Evolutionary conservation across 805 yeast genomes (phyloP).

Genomic region (Candida taoyuanica): DNA sequence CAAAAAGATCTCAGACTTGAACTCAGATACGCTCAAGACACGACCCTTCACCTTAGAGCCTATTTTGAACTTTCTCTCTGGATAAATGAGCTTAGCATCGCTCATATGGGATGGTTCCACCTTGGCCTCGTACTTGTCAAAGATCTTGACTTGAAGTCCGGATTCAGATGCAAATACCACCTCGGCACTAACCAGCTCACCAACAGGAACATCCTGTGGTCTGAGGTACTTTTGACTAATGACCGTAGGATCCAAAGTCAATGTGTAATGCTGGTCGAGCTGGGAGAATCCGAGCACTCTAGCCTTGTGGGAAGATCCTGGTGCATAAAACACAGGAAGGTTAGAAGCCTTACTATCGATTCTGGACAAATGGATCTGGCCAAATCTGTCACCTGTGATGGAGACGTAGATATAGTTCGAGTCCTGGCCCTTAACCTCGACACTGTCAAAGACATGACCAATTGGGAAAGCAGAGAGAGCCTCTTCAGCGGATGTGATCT

Average conservation of each 20-base stretch:
- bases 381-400: constrained; percentile 51
- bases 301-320: constrained; percentile 68
- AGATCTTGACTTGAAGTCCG: constrained; percentile 66
- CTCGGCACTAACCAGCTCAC: constrained; percentile 57
- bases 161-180: constrained; percentile 48
- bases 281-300: constrained; percentile 69
- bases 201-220: constrained; percentile 69
- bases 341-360: constrained; percentile 43
- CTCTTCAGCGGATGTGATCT: constrained; percentile 17
- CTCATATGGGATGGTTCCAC: constrained; percentile 77
- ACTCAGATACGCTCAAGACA: constrained; percentile 46
- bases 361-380: constrained; percentile 77
- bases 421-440: constrained; percentile 58
- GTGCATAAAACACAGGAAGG: constrained; percentile 42
- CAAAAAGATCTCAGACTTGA: constrained; percentile 46
- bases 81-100: constrained; percentile 78
- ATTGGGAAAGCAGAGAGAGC: constrained; percentile 63
- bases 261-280: constrained; percentile 59
- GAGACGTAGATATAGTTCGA: constrained; percentile 51
- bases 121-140: constrained; percentile 64
- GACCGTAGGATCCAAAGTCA: constrained; percentile 65
- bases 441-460: constrained; percentile 62
- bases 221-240: constrained; percentile 64
- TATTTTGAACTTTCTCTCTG: constrained; percentile 86
- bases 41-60: constrained; percentile 80